phyloP scores from a whole-genome alignment of 495 filamentous ascomycete genomes.

The Penicillium malachiteum region DNA sequence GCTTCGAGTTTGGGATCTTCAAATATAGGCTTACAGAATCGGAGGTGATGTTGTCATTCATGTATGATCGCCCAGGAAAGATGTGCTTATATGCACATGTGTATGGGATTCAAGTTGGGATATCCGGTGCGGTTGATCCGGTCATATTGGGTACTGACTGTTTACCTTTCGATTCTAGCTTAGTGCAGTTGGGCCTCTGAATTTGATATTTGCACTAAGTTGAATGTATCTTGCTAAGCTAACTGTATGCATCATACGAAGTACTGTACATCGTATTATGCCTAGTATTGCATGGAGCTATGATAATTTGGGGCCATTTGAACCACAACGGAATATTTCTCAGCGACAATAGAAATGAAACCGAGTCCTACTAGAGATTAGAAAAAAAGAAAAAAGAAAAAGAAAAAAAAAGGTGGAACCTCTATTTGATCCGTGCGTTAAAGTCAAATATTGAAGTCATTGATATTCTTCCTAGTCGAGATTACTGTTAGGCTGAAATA shows the following conservation, averaged over 20 bases:
- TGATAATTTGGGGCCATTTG: neutral
- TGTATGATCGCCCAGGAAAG: too few species aligned
- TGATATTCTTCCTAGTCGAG: neutral
- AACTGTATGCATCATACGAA: neutral
- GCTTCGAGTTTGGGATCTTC: too few species aligned
- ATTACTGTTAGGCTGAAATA: neutral
- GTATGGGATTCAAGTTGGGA: too few species aligned
- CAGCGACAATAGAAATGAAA: too few species aligned
- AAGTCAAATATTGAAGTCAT: neutral
- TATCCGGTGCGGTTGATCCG: too few species aligned
- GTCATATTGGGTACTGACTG: neutral
- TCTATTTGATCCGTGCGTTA: neutral
- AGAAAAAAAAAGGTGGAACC: neutral
- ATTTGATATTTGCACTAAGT: too few species aligned
- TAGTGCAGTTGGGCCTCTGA: too few species aligned
- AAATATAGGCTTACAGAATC: too few species aligned
- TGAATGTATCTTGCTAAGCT: neutral
- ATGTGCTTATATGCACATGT: too few species aligned
- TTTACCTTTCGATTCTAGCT: neutral
- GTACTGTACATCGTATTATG: neutral
- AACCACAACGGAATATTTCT: too few species aligned
- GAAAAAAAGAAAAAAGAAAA: neutral
- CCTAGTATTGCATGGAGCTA: constrained; percentile 6
- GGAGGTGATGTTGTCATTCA: too few species aligned
- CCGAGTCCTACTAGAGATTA: too few species aligned